Evolutionary conservation across 1,139 yeast genomes (phyloP).

Genomic region (Yamadazyma dushanensis): DNA sequence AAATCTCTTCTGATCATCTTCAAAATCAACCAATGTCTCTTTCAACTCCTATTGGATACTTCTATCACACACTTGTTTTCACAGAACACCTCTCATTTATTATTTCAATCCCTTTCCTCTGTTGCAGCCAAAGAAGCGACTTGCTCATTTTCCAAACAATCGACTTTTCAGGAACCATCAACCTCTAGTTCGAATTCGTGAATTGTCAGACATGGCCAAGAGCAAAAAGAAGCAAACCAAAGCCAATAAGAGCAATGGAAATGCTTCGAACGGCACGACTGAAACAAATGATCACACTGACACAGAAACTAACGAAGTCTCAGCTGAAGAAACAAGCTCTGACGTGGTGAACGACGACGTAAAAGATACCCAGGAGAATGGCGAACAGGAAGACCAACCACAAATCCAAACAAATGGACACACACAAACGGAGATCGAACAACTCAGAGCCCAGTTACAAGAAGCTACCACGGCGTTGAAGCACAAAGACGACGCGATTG

Average conservation of each 20-base stretch:
- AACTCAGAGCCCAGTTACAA: background rate
- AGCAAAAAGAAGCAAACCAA: constrained; percentile 27
- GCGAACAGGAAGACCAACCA: background rate
- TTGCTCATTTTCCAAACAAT: constrained; percentile 3
- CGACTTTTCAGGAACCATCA: too few species aligned
- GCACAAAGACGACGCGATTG: constrained; percentile 28
- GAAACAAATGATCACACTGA: background rate
- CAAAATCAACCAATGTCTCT: too few species aligned
- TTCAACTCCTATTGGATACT: too few species aligned
- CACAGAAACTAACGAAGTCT: background rate
- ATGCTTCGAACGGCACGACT: background rate
- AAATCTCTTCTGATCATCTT: too few species aligned
- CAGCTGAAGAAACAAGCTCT: background rate
- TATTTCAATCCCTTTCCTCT: background rate
- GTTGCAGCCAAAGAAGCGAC: background rate
- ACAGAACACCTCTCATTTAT: too few species aligned
- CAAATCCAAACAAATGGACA: background rate
- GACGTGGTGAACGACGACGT: background rate
- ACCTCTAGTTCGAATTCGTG: too few species aligned
- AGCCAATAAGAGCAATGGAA: constrained; percentile 3
- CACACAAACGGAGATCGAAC: background rate
- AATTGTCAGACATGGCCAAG: constrained; percentile 30
- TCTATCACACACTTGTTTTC: too few species aligned
- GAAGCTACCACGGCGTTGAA: constrained; percentile 20
- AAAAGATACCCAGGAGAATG: background rate